phyloP scores from a whole-genome alignment of 768 basidiomycete species.

The Tricholoma sp. region DNA sequence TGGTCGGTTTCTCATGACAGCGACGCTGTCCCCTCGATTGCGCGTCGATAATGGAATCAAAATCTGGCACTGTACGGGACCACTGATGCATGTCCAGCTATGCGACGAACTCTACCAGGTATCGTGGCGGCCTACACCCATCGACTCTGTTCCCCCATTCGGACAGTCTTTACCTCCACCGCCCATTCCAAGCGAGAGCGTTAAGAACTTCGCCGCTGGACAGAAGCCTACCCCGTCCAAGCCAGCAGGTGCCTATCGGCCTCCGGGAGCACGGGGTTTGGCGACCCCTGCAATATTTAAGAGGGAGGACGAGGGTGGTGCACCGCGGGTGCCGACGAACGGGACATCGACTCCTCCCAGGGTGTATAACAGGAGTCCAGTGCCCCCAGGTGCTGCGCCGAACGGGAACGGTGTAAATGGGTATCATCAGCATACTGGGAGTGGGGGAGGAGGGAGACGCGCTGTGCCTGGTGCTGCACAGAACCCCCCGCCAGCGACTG shows the following conservation, averaged over 20 bases:
- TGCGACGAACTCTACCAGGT: constrained; percentile 90
- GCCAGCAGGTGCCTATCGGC: constrained; percentile 85
- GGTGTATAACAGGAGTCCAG: constrained; percentile 53
- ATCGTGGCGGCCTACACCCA: constrained; percentile 71
- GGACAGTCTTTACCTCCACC: constrained; percentile 60
- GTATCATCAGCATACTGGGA: constrained; percentile 27
- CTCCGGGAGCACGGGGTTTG: constrained; percentile 87
- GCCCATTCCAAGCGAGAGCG: constrained; percentile 60
- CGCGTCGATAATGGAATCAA: constrained; percentile 98
- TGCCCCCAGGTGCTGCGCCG: constrained; percentile 40
- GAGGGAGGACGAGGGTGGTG: constrained; percentile 86
- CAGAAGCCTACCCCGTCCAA: constrained; percentile 57
- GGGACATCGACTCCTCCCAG: constrained; percentile 58
- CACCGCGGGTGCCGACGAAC: constrained; percentile 42
- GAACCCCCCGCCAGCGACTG: constrained; percentile 36
- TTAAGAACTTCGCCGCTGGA: constrained; percentile 39
- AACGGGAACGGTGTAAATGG: constrained; percentile 28
- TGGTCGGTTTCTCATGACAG: constrained; percentile 89
- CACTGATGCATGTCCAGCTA: constrained; percentile 77
- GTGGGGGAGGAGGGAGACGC: constrained; percentile 39
- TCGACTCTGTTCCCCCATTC: constrained; percentile 66
- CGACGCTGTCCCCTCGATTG: constrained; percentile 90
- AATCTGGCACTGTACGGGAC: constrained; percentile 89
- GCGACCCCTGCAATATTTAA: constrained; percentile 87
- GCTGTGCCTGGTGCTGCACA: constrained; percentile 73